Evolutionary conservation across 1,284 basidiomycete genomes (phyloP).

Genomic region (Phellinidium pouzarii): DNA sequence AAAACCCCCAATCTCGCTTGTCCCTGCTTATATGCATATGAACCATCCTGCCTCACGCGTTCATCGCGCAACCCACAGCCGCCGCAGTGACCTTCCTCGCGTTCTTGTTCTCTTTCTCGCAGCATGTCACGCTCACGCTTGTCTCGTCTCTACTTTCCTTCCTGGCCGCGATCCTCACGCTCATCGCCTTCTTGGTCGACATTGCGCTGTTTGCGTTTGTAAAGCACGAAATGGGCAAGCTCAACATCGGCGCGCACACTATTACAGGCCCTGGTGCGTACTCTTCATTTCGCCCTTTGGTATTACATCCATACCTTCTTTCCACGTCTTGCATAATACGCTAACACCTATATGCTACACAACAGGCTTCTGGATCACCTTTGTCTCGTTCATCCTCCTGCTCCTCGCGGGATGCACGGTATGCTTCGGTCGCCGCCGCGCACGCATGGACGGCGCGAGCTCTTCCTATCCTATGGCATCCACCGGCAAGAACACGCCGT

Average conservation of each 20-base stretch:
- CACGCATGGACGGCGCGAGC: conserved; percentile 37
- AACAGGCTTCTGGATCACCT: conserved; percentile 68
- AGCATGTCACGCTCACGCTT: conserved; percentile 50
- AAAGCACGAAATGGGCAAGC: conserved; percentile 44
- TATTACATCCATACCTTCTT: background rate
- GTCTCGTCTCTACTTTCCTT: conserved; percentile 56
- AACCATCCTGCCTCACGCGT: too few relatives aligned
- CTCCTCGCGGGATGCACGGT: conserved; percentile 59
- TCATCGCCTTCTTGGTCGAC: conserved; percentile 68
- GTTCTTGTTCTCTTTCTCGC: conserved; percentile 55
- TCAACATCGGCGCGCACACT: conserved; percentile 39
- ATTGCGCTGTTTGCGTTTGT: conserved; percentile 64
- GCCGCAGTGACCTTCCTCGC: conserved; percentile 57
- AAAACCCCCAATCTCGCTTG: too few relatives aligned
- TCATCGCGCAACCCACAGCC: conserved; percentile 40
- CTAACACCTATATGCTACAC: background rate
- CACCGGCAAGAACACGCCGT: conserved; percentile 4
- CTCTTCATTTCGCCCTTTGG: background rate
- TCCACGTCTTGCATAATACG: background rate
- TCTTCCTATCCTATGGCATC: conserved; percentile 25
- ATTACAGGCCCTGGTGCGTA: conserved; percentile 52
- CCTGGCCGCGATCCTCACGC: conserved; percentile 55
- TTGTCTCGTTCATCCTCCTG: conserved; percentile 58
- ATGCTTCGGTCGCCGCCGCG: conserved; percentile 56
- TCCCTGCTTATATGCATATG: too few relatives aligned